Evolutionary conservation across 306 rosid species (phyloP).

Genomic region (Cyclanthera cordifolia): DNA sequence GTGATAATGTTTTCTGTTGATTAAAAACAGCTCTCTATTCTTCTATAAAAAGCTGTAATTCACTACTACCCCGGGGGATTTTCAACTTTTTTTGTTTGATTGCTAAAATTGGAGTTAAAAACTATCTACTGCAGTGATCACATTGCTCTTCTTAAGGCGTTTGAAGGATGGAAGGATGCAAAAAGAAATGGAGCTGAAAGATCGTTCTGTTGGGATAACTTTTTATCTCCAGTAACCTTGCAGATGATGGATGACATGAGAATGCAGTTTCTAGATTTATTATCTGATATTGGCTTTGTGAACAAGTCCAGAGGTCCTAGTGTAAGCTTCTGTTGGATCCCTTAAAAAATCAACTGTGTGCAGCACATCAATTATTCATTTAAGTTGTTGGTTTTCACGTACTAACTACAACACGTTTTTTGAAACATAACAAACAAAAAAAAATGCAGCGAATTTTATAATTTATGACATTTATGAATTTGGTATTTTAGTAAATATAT

Average conservation of each 20-base stretch:
- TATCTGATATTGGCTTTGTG: slow-evolving; percentile 87
- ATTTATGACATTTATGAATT: not conserved
- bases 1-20: slow-evolving; percentile 26
- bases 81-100: slow-evolving; percentile 11
- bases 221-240: slow-evolving; percentile 68
- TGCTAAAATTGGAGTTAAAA: slow-evolving; percentile 10
- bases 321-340: slow-evolving; percentile 36
- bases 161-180: slow-evolving; percentile 92
- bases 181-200: slow-evolving; percentile 52
- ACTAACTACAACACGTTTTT: not conserved
- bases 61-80: not conserved
- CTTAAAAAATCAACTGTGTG: not conserved
- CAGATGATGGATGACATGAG: slow-evolving; percentile 98
- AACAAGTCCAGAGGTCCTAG: slow-evolving; percentile 62
- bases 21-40: not conserved
- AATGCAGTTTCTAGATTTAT: slow-evolving; percentile 68
- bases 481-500: not conserved
- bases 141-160: slow-evolving; percentile 84
- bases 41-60: not conserved
- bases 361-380: not conserved
- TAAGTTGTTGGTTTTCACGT: not conserved
- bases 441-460: not conserved
- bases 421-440: not conserved
- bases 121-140: slow-evolving; percentile 56
- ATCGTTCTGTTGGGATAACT: slow-evolving; percentile 83